Evolutionary conservation across 441 rosid species (phyloP).

Genomic region (Jatropha multifida): DNA sequence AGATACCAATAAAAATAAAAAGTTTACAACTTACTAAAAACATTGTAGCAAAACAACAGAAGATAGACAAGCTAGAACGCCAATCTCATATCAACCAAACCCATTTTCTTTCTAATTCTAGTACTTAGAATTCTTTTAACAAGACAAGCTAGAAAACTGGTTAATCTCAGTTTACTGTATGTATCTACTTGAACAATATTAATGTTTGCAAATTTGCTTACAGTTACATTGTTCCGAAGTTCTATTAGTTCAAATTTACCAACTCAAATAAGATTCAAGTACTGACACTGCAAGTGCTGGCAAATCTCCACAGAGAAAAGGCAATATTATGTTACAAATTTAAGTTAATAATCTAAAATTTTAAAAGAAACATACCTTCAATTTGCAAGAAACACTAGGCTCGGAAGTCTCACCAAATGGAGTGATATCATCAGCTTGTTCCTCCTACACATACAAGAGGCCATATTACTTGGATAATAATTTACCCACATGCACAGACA

Average conservation of each 20-base stretch:
- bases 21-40: neutral
- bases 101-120: neutral
- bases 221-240: neutral
- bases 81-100: neutral
- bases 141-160: conserved; percentile 1
- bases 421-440: conserved; percentile 36
- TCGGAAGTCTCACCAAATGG: conserved; percentile 45
- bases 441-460: conserved; percentile 45
- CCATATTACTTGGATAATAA: conserved; percentile 26
- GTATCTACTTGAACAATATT: neutral
- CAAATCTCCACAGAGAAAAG: neutral
- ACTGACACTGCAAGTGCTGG: neutral
- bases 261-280: conserved; percentile 1
- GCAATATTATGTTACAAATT: neutral
- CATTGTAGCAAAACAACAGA: neutral
- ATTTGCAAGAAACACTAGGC: conserved; percentile 55
- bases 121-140: neutral
- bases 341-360: neutral
- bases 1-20: neutral
- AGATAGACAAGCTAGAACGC: neutral
- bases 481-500: conserved; percentile 7
- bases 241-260: neutral
- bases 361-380: conserved; percentile 53
- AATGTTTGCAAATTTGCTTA: neutral
- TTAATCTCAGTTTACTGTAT: neutral